A percentile compares a stretch with the other conserved stretches of the same genome.
Evolutionary conservation across 192 early-diverging fungal species (phyloP).

Genomic region (Paraglomus brasilianum): DNA sequence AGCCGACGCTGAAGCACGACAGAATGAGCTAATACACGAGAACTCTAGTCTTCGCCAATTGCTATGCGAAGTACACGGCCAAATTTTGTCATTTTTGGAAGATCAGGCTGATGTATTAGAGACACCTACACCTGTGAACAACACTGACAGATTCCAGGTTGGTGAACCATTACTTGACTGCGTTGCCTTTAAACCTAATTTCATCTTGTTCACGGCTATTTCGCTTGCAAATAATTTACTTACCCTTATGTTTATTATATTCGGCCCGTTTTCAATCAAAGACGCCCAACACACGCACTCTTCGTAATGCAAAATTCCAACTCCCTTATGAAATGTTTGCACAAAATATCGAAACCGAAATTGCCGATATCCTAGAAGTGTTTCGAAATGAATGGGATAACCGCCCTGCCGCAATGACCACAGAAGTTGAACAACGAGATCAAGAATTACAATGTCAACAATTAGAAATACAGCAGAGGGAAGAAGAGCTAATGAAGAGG

Average conservation of each 20-base stretch:
- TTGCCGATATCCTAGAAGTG: conserved; percentile 4
- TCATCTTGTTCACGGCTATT: too few species aligned
- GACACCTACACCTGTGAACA: too few species aligned
- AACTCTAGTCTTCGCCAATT: conserved; percentile 18
- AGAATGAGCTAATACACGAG: conserved; percentile 23
- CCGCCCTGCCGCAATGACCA: neutral
- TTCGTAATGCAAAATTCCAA: neutral
- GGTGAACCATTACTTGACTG: too few species aligned
- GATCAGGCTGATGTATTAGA: neutral
- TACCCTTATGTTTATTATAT: neutral
- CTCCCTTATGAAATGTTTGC: conserved; percentile 27
- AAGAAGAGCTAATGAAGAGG: too few species aligned
- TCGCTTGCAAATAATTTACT: neutral
- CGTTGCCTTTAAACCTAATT: too few species aligned
- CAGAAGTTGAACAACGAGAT: neutral
- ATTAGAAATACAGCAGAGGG: too few species aligned
- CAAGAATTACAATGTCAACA: conserved; percentile 1
- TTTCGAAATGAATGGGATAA: conserved; percentile 20
- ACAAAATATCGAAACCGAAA: conserved; percentile 20
- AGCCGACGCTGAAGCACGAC: neutral
- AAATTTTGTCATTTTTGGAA: neutral
- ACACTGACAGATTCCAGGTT: too few species aligned
- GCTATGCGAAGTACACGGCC: conserved; percentile 18
- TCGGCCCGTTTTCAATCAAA: too few species aligned
- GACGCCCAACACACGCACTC: conserved; percentile 26